phyloP scores from a whole-genome alignment of 805 yeast genomes.

The Ogataea ganodermae region DNA sequence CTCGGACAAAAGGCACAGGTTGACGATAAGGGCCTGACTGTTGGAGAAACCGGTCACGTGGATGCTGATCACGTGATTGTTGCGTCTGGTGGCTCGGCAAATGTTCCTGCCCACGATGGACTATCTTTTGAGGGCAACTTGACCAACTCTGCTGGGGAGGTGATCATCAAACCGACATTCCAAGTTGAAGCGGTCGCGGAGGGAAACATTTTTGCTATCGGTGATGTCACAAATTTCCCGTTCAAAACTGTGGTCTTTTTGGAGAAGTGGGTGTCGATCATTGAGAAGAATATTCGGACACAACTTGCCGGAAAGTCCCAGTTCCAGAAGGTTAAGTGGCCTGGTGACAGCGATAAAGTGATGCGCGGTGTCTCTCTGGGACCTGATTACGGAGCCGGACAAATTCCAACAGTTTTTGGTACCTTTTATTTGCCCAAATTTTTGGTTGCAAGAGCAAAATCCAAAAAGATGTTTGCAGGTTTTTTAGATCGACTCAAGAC shows the following conservation, averaged over 20 bases:
- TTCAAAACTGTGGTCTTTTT: slow-evolving; percentile 25
- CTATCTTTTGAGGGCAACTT: slow-evolving; percentile 4
- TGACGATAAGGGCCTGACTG: slow-evolving; percentile 3
- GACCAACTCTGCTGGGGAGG: slow-evolving; percentile 15
- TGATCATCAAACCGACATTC: slow-evolving; percentile 25
- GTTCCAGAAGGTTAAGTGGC: neutral
- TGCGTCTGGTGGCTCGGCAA: slow-evolving; percentile 14
- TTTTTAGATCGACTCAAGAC: no score
- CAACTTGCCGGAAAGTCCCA: slow-evolving; percentile 4
- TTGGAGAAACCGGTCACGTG: slow-evolving; percentile 11
- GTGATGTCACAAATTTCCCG: slow-evolving; percentile 33
- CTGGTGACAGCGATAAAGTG: neutral
- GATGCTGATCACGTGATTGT: slow-evolving; percentile 13
- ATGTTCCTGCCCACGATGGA: slow-evolving; percentile 8
- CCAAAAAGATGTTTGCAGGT: slow-evolving; percentile 22
- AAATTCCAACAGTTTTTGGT: slow-evolving; percentile 27
- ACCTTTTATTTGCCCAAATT: slow-evolving; percentile 23
- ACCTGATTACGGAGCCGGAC: slow-evolving; percentile 31
- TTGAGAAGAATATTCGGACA: slow-evolving; percentile 22
- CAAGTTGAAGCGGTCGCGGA: slow-evolving; percentile 19
- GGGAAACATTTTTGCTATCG: slow-evolving; percentile 37
- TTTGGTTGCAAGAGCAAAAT: slow-evolving; percentile 20
- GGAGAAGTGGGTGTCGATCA: slow-evolving; percentile 17
- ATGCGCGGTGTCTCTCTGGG: slow-evolving; percentile 28
- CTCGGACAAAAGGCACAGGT: slow-evolving; percentile 12